Base-by-base conservation (phyloP, 2,329 filamentous ascomycete genomes). In the Penicillium griseofulvum region DNA sequence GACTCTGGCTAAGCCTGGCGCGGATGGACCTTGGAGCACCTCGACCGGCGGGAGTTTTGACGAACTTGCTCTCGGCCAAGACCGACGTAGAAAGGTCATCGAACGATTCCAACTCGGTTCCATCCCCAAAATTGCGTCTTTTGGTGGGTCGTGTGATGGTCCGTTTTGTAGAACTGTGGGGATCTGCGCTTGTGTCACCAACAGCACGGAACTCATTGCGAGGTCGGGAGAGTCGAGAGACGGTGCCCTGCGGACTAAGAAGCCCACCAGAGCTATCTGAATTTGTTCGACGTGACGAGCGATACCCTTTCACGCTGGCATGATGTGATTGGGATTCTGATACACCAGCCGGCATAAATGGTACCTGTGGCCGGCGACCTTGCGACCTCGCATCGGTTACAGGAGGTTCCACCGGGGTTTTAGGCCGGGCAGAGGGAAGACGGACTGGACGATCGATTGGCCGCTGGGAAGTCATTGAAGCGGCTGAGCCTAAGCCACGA, bases 71-170 rank as follows among this genome's bases (percentile, higher is more conserved):
- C 74, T 99, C 94, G 14, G 85, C 83, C 57, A 88, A 85, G 12
- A 83, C 85, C 16, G 92, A 97, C 0, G 92, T 97, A 1, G 93
- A 93, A 53, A 99, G 78, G 73, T 99, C 94, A 70, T 99, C 94
- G 70, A 99, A 97, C 2, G 83, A 86, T 64, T 97, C 93, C 33
- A 99, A 81, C 73, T 99, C 94, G 57, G 88, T 89, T 16, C 94
- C 94, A 71, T 97, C 91, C 12, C 94, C 94, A 75, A 95, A 99
- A 65, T 90, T 85, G 43, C 86, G 83, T 56, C 81, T 80, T 38
- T 85, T 81, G 34, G 84, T 81, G 3, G 91, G 91, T 70, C 87
- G 89, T 59, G 84, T 92, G 56, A 96, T 76, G 44, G 88, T 86
- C 62, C 88, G 85, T 78, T 87, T 88, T 7, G 81, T 76, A 47